phyloP scores from a whole-genome alignment of 2,329 filamentous ascomycete genomes.

The Bipolaris sorokiniana region DNA sequence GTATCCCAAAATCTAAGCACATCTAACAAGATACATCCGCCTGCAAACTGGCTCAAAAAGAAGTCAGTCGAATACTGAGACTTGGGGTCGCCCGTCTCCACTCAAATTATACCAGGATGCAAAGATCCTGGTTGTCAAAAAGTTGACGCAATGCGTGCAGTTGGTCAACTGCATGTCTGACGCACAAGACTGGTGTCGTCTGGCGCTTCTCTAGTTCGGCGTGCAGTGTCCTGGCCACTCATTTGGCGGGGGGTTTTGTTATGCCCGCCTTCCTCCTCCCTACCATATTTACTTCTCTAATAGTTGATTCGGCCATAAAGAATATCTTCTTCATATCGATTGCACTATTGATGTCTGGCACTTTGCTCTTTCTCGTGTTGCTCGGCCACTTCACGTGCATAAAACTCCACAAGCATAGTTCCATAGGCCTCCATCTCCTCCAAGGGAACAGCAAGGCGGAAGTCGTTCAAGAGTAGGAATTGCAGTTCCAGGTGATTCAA shows the following conservation, averaged over 20 bases:
- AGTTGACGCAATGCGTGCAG: conserved; percentile 10
- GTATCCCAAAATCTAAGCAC: conserved; percentile 29
- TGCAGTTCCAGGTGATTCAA: conserved; percentile 96
- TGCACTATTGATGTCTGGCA: conserved; percentile 19
- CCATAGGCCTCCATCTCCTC: conserved; percentile 97
- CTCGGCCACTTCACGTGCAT: conserved; percentile 84
- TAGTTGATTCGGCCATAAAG: background rate
- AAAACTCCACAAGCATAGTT: conserved; percentile 98
- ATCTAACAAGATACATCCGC: conserved; percentile 16
- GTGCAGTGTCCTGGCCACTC: background rate
- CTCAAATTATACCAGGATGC: conserved; percentile 8
- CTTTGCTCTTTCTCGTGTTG: conserved; percentile 55
- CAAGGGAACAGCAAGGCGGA: conserved; percentile 87
- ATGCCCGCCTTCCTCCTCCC: background rate
- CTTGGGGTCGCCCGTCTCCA: background rate
- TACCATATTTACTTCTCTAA: background rate
- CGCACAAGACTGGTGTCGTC: conserved; percentile 13
- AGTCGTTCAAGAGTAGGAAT: conserved; percentile 94
- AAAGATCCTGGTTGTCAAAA: conserved; percentile 10
- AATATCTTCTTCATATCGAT: background rate
- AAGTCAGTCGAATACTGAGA: conserved; percentile 11
- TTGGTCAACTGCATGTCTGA: background rate
- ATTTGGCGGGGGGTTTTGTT: background rate
- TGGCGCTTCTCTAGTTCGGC: background rate
- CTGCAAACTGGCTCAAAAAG: conserved; percentile 9